phyloP scores from a whole-genome alignment of 2,329 filamentous ascomycete species.

The Cladophialophora immunda region DNA sequence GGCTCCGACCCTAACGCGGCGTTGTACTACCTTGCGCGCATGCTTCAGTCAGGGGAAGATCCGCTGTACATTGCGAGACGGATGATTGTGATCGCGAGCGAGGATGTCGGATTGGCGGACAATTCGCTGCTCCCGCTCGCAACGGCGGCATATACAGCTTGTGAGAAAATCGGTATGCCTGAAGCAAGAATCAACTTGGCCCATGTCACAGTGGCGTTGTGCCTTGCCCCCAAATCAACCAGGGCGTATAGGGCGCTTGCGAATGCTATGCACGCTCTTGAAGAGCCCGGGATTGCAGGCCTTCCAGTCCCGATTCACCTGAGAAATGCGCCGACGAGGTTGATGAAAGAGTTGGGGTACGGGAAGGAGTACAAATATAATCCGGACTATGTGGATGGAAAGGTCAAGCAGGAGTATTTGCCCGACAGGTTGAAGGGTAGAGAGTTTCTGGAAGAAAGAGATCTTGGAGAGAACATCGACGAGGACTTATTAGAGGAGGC shows the following conservation, averaged over 20 bases:
- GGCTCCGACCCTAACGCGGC: slow-evolving; percentile 87
- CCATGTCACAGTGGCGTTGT: slow-evolving; percentile 83
- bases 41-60: slow-evolving; percentile 95
- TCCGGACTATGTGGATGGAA: slow-evolving; percentile 84
- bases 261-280: slow-evolving; percentile 79
- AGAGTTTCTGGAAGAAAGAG: slow-evolving; percentile 78
- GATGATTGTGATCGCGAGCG: slow-evolving; percentile 92
- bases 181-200: slow-evolving; percentile 93
- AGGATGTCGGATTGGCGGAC: slow-evolving; percentile 92
- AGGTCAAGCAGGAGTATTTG: slow-evolving; percentile 88
- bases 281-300: slow-evolving; percentile 82
- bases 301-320: slow-evolving; percentile 87
- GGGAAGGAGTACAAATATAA: slow-evolving; percentile 97
- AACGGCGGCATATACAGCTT: slow-evolving; percentile 83
- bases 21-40: slow-evolving; percentile 92
- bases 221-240: slow-evolving; percentile 84
- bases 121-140: slow-evolving; percentile 83
- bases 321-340: slow-evolving; percentile 85
- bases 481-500: slow-evolving; percentile 24
- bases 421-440: slow-evolving; percentile 76
- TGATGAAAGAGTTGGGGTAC: slow-evolving; percentile 94
- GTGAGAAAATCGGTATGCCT: slow-evolving; percentile 93
- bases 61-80: slow-evolving; percentile 90
- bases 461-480: slow-evolving; percentile 83
- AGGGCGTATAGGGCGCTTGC: slow-evolving; percentile 83